Base-by-base conservation (phyloP, 2,329 filamentous ascomycete genomes). In the Fusarium neocosmosporiellum region DNA sequence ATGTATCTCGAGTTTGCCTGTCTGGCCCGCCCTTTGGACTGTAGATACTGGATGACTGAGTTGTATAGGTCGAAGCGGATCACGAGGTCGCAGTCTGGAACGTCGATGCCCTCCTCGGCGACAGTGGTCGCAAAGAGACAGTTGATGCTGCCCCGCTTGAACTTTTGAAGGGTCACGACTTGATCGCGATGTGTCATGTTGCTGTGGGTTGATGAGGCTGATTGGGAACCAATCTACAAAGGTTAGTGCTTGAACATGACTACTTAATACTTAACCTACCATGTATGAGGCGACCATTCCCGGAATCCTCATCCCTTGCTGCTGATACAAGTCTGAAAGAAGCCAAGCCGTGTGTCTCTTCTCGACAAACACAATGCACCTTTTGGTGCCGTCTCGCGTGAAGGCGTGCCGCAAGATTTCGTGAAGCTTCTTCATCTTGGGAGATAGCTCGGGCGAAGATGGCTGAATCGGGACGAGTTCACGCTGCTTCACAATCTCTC, bases 41-140 rank as follows among this genome's bases (percentile, higher is more conserved):
- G 96, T 22, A 98, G 91, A 79, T 98, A 98, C 78, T 97, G 94
- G 60, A 98, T 98, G 81, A 98, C 91, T 0, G 96, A 98, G 13
- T 88, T 87, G 81, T 95, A 98, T 3, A 97, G 88, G 78, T 98
- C 94, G 77, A 98, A 99, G 3, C 95, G 84, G 67, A 93, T 86
- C 33, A 93, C 85, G 1, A 92, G 79, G 71, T 92, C 92, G 79
- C 91, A 93, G 63, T 91, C 89, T 0, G 91, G 90, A 55, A 93
- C 88, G 74, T 93, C 91, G 14, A 93, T 86, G 1, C 91, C 91
- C 78, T 93, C 91, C 75, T 93, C 91, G 0, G 88, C 90, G 2
- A 93, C 88, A 1, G 90, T 90, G 0, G 91, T 93, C 3, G 91
- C 88, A 75, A 93, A 89, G 1, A 93, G 82, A 70, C 91, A 92